Percentiles rank a stretch among this genome's conserved stretches.
phyloP scores from a whole-genome alignment of 2,329 filamentous ascomycete genomes.

The Penicillium sp. region DNA sequence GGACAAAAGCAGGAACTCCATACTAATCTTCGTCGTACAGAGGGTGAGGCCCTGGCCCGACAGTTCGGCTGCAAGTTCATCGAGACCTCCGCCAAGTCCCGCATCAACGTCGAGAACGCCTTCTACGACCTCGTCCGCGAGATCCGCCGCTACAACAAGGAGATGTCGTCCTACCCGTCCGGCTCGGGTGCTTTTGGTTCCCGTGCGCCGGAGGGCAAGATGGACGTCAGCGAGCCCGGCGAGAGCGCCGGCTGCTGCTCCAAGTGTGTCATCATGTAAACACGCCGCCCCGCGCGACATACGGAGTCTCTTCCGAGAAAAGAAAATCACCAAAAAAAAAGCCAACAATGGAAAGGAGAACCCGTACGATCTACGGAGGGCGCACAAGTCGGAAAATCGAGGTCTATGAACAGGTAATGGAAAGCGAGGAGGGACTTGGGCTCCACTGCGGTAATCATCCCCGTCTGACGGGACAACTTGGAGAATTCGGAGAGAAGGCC shows the following conservation, averaged over 20 bases:
- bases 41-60: constrained; percentile 81
- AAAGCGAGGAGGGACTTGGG: not conserved
- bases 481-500: no score
- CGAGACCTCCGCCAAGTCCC: constrained; percentile 96
- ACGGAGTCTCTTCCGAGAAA: constrained; percentile 5
- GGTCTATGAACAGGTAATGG: constrained; percentile 14
- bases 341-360: not conserved
- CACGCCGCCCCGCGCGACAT: not conserved
- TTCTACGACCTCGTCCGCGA: constrained; percentile 99
- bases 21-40: constrained; percentile 56
- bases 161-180: constrained; percentile 84
- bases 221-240: constrained; percentile 66
- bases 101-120: constrained; percentile 96
- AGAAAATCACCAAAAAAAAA: no score
- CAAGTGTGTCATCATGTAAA: constrained; percentile 77
- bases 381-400: constrained; percentile 5
- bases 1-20: no score
- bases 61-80: constrained; percentile 97
- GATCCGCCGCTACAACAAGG: constrained; percentile 96
- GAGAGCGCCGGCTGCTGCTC: constrained; percentile 69
- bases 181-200: constrained; percentile 62
- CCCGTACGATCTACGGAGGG: not conserved
- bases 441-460: no score
- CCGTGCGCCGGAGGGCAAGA: constrained; percentile 61
- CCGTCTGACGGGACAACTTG: no score